Base-by-base conservation (phyloP, 495 filamentous ascomycete genomes). In the Lineolata rhizophorae region DNA sequence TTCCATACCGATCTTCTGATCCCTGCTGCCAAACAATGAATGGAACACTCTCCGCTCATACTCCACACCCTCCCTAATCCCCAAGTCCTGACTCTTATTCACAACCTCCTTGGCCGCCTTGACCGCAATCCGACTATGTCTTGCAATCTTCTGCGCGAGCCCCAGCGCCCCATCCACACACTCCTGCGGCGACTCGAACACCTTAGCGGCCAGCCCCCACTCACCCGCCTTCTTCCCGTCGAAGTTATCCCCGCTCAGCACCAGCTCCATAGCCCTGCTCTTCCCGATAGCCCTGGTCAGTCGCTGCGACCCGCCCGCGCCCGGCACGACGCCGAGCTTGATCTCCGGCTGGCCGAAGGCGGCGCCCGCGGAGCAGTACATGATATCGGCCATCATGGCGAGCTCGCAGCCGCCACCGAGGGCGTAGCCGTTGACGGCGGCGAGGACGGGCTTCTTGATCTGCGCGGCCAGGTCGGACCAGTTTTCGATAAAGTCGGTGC, bases 331-430 rank as follows among this genome's bases (percentile, higher is more conserved):
- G 11, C 87, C 87, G 3, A 97, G 62, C 51, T 79, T 90, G 59
- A 97, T 82, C 60, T 97, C 87, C 3, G 87, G 87, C 57, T 95
- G 87, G 0, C 87, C 87, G 45, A 97, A 92, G 32, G 72, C 80
- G 33, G 87, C 85, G 4, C 44, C 64, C 17, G 65, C 52, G 5
- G 77, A 79, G 59, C 78, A 87, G 64, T 94, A 94, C 30, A 97
- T 48, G 44, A 97, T 73, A 51, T 97, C 87, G 43, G 72, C 72
- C 85, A 94, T 97, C 51, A 97, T 67, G n/a, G 87, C 87, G 6
- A 97, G 67, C 58, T 97, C 87, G 51, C 87, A 97, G 18, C 87
- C 87, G 9, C 87, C 87, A 25, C 87, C 87, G 11, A 94, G 67
- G 14, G 87, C 87, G 49, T 92, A 80, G 18, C 87, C 87, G 11